phyloP scores from a whole-genome alignment of 225 moss, liverwort and hornwort genomes.

The Pseudisothecium myosuroides region DNA sequence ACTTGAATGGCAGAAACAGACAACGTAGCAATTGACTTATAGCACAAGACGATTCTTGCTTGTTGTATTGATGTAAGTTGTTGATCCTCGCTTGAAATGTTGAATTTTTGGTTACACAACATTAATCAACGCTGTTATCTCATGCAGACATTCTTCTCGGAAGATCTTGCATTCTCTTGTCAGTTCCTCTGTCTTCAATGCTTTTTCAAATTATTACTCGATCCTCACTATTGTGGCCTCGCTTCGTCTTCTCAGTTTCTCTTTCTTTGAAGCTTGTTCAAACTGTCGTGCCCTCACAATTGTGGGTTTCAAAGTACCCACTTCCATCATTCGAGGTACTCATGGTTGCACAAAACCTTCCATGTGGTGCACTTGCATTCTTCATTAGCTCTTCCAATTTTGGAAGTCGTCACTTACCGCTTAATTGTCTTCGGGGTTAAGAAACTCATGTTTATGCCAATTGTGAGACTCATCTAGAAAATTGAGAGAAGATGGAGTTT shows the following conservation, averaged over 20 bases:
- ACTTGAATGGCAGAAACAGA: not conserved
- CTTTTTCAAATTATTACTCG: not conserved
- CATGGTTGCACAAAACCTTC: not conserved
- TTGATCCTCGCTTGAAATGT: not conserved
- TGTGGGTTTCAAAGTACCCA: not conserved
- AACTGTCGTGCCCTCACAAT: not conserved
- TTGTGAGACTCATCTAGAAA: not conserved
- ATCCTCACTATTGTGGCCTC: not conserved
- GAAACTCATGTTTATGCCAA: not conserved
- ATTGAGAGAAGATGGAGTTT: not conserved
- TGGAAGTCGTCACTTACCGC: not conserved
- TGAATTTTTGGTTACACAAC: not conserved
- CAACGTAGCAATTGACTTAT: not conserved
- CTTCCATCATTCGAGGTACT: not conserved
- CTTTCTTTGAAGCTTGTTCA: not conserved
- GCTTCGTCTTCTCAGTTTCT: not conserved
- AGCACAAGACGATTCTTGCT: not conserved
- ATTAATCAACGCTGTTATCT: not conserved
- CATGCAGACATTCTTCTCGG: not conserved
- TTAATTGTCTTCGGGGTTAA: not conserved
- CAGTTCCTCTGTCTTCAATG: not conserved
- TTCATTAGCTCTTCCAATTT: not conserved
- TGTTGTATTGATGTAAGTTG: not conserved
- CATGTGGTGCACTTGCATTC: not conserved
- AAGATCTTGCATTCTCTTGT: not conserved